Percentiles rank a stretch among this genome's conserved stretches.
Evolutionary conservation across 2,329 filamentous ascomycete genomes (phyloP).

Genomic region (Corinectria fuckeliana): DNA sequence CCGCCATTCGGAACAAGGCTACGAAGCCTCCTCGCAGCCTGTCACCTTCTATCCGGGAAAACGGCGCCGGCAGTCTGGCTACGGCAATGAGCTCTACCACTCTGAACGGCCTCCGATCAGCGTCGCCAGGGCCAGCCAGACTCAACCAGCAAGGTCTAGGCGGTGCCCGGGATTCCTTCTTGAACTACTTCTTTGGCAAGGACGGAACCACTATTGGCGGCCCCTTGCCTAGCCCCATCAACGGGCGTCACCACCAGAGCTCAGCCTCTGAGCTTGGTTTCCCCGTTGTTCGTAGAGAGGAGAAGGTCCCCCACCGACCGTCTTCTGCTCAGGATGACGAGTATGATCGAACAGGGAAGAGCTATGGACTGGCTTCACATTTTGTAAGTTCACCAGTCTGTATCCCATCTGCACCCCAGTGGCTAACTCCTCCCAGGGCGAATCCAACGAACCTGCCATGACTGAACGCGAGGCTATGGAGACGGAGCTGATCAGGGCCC

Average conservation of each 20-base stretch:
- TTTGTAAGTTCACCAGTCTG: constrained; percentile 58
- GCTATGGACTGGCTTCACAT: constrained; percentile 55
- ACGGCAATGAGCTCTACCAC: constrained; percentile 56
- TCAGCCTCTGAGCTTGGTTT: constrained; percentile 79
- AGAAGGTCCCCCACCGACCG: constrained; percentile 61
- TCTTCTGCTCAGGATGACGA: constrained; percentile 51
- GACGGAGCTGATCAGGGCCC: constrained; percentile 92
- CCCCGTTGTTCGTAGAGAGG: constrained; percentile 78
- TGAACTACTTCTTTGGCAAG: constrained; percentile 99
- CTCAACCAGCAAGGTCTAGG: constrained; percentile 63
- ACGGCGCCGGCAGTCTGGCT: constrained; percentile 65
- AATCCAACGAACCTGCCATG: constrained; percentile 79
- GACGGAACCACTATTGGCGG: constrained; percentile 65
- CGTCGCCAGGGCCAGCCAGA: constrained; percentile 55
- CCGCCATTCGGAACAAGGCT: constrained; percentile 46
- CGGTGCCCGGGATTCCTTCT: constrained; percentile 83
- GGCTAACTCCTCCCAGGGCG: constrained; percentile 50
- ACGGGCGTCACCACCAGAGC: constrained; percentile 73
- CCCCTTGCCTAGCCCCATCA: constrained; percentile 47
- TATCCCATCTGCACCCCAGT: constrained; percentile 18
- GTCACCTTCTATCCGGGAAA: constrained; percentile 79
- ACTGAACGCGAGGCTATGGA: constrained; percentile 97
- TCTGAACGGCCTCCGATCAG: constrained; percentile 59
- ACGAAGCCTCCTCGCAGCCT: constrained; percentile 70
- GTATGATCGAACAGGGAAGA: constrained; percentile 50